These are phyloP conservation scores for Phyllachora maydis DNA, from an alignment of 2,329 filamentous ascomycete species.

Conservation along the genomic window DNA sequence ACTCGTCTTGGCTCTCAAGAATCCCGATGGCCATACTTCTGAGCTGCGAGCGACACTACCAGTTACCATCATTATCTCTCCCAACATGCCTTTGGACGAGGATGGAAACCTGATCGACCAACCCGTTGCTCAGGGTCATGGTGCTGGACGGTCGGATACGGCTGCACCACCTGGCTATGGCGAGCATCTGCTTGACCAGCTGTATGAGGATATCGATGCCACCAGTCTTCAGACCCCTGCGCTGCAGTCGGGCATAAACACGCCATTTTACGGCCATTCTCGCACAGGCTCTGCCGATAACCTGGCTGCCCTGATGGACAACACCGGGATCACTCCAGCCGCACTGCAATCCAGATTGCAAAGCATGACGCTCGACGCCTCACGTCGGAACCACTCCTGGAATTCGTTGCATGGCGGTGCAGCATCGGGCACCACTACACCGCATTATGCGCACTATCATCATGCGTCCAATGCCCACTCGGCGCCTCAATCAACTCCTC, in stretches of 20 bases:
- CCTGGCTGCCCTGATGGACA: slow-evolving; percentile 36
- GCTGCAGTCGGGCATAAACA: slow-evolving; percentile 52
- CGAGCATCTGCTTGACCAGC: slow-evolving; percentile 69
- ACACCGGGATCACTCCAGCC: slow-evolving; percentile 23
- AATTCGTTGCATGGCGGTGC: slow-evolving; percentile 20
- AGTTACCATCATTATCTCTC: slow-evolving; percentile 86
- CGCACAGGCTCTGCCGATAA: slow-evolving; percentile 69
- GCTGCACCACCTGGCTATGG: slow-evolving; percentile 86
- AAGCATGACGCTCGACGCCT: slow-evolving; percentile 35
- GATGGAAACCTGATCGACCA: slow-evolving; percentile 58
- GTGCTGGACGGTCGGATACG: slow-evolving; percentile 32
- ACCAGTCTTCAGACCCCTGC: slow-evolving; percentile 65
- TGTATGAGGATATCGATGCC: slow-evolving; percentile 74
- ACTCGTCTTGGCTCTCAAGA: slow-evolving; percentile 75
- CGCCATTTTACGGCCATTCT: slow-evolving; percentile 53
- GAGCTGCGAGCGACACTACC: slow-evolving; percentile 86
- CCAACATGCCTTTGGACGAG: slow-evolving; percentile 74
- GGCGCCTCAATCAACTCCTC: too few relatives aligned
- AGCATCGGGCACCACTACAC: slow-evolving; percentile 18
- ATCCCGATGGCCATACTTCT: slow-evolving; percentile 85
- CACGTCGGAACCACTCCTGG: slow-evolving; percentile 22
- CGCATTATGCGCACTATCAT: too few relatives aligned
- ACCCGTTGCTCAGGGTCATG: slow-evolving; percentile 25
- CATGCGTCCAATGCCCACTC: slow-evolving; percentile 13
- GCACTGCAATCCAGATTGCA: slow-evolving; percentile 47